Evolutionary conservation across 345 rosid species (phyloP).

Genomic region (Conringia planisiliqua): DNA sequence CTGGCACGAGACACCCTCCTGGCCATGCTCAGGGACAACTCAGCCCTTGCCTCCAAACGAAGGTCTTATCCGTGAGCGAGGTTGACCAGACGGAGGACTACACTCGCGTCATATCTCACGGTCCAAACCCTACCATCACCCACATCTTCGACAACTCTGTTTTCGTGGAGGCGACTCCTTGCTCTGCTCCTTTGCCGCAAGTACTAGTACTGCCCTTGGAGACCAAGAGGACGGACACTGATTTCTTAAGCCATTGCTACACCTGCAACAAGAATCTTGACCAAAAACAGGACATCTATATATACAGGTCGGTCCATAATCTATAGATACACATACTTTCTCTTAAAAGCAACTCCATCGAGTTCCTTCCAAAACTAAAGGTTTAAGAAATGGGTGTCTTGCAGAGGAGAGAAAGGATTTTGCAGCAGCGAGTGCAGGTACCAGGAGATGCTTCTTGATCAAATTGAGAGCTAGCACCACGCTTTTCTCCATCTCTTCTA

Average conservation of each 20-base stretch:
- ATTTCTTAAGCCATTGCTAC: slow-evolving; percentile 29
- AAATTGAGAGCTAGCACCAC: slow-evolving; percentile 25
- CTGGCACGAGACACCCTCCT: slow-evolving; percentile 15
- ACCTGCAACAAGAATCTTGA: slow-evolving; percentile 79
- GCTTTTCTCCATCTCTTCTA: not conserved
- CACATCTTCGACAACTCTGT: slow-evolving; percentile 73
- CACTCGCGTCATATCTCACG: slow-evolving; percentile 70
- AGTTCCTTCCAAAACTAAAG: slow-evolving; percentile 4
- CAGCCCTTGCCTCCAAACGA: slow-evolving; percentile 28
- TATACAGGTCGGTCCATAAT: slow-evolving; percentile 60
- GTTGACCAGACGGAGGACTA: slow-evolving; percentile 87
- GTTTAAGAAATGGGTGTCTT: not conserved
- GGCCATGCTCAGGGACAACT: slow-evolving; percentile 11
- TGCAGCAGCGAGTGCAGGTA: slow-evolving; percentile 77
- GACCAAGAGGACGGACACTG: not conserved
- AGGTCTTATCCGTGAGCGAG: slow-evolving; percentile 43
- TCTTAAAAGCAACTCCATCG: not conserved
- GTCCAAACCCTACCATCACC: slow-evolving; percentile 74
- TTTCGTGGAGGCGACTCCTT: slow-evolving; percentile 44
- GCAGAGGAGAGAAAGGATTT: slow-evolving; percentile 89
- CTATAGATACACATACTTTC: not conserved
- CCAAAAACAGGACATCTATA: slow-evolving; percentile 44
- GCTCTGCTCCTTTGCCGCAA: slow-evolving; percentile 3
- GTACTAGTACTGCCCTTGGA: not conserved
- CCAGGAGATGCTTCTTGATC: slow-evolving; percentile 70